A percentile compares a stretch with the other conserved stretches of the same genome.
phyloP scores from a whole-genome alignment of 176 grass and related monocot genomes.

The Echinochloa phyllopogon region DNA sequence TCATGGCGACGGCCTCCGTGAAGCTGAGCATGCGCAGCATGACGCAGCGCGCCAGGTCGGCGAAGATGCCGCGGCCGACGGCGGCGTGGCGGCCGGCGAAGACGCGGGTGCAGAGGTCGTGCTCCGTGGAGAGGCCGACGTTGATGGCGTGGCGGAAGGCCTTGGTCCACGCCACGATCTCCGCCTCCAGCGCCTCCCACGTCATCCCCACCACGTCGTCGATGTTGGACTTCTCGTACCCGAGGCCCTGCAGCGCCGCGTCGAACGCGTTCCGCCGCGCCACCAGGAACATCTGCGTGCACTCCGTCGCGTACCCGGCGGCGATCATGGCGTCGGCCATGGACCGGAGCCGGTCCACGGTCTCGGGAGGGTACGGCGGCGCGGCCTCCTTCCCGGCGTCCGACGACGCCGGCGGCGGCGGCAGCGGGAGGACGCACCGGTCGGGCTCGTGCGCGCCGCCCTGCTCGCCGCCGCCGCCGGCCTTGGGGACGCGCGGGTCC shows the following conservation, averaged over 20 bases:
- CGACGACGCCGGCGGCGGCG: background rate
- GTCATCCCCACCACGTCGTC: slow-evolving; percentile 70
- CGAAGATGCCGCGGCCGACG: slow-evolving; percentile 52
- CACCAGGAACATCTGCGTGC: slow-evolving; percentile 76
- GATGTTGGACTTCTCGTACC: slow-evolving; percentile 52
- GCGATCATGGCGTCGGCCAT: slow-evolving; percentile 70
- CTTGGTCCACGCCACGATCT: slow-evolving; percentile 72
- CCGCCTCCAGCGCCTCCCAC: slow-evolving; percentile 77
- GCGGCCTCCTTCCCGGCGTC: background rate
- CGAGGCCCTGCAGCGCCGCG: slow-evolving; percentile 22
- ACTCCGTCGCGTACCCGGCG: slow-evolving; percentile 74
- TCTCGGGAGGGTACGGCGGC: slow-evolving; percentile 48
- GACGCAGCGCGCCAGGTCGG: slow-evolving; percentile 52
- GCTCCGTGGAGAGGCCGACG: slow-evolving; percentile 64
- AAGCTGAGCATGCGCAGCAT: slow-evolving; percentile 82
- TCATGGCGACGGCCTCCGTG: slow-evolving; percentile 72
- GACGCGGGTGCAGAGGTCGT: slow-evolving; percentile 62
- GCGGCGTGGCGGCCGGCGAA: slow-evolving; percentile 47
- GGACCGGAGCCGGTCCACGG: slow-evolving; percentile 50
- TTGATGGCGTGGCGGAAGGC: slow-evolving; percentile 66
- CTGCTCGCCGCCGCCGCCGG: background rate
- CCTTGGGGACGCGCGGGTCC: slow-evolving; percentile 37
- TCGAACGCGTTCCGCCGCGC: slow-evolving; percentile 65
- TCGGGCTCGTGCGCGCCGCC: slow-evolving; percentile 49
- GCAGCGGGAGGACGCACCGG: slow-evolving; percentile 44